Evolutionary conservation across 345 rosid species (phyloP).

Genomic region (Odontarrhena argentea): DNA sequence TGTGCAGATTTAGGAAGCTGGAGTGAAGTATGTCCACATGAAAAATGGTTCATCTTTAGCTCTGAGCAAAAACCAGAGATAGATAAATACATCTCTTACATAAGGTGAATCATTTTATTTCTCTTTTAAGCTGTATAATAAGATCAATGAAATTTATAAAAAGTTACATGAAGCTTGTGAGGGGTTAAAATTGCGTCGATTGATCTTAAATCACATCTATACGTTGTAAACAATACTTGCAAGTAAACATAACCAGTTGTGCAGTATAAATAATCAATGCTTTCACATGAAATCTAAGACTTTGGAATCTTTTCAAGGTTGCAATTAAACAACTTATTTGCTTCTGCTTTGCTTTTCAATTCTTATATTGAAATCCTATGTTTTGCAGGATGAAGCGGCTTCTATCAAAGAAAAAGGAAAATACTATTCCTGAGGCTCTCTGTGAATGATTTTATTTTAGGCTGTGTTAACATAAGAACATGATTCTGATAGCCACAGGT

Average conservation of each 20-base stretch:
- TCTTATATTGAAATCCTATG: slow-evolving; percentile 16
- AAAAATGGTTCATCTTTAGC: slow-evolving; percentile 65
- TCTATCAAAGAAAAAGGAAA: slow-evolving; percentile 14
- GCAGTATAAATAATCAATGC: background rate
- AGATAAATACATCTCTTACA: slow-evolving; percentile 58
- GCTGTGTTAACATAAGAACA: slow-evolving; percentile 13
- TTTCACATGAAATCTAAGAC: background rate
- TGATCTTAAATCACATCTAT: background rate
- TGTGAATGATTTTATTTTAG: slow-evolving; percentile 1
- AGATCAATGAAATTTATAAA: background rate
- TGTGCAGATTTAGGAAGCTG: slow-evolving; percentile 52
- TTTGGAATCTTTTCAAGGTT: background rate
- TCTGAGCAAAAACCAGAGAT: slow-evolving; percentile 58
- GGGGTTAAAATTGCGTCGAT: background rate
- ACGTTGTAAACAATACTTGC: background rate
- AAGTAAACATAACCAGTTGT: background rate
- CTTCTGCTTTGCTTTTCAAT: background rate
- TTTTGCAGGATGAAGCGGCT: slow-evolving; percentile 33
- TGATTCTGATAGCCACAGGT: slow-evolving; percentile 9
- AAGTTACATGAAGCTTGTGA: background rate
- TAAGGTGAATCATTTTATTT: slow-evolving; percentile 45
- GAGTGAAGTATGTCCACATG: slow-evolving; percentile 44
- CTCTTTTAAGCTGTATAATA: slow-evolving; percentile 8
- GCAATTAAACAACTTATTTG: background rate
- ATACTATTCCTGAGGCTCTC: background rate